Evolutionary conservation across 306 rosid species (phyloP).

Genomic region (Rosa multiflora): DNA sequence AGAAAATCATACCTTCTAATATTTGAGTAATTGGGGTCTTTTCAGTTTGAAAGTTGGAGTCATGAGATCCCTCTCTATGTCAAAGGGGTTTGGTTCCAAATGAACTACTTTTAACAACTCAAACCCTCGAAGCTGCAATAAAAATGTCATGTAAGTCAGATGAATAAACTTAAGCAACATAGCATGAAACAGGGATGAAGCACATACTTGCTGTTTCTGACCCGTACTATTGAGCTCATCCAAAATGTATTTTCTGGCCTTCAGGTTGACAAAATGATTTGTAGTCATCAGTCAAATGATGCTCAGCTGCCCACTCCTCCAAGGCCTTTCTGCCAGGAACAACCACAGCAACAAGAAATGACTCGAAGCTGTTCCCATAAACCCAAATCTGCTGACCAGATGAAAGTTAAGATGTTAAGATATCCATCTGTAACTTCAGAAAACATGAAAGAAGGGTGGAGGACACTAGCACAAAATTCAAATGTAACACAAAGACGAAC

Average conservation of each 20-base stretch:
- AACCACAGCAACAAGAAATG: slow-evolving; percentile 90
- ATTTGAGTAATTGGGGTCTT: slow-evolving; percentile 75
- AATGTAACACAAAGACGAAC: not conserved
- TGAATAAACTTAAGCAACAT: not conserved
- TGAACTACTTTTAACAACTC: slow-evolving; percentile 79
- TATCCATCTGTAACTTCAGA: not conserved
- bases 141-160: slow-evolving; percentile 20
- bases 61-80: slow-evolving; percentile 82
- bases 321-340: slow-evolving; percentile 73
- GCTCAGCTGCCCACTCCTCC: slow-evolving; percentile 64
- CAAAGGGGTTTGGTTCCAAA: slow-evolving; percentile 82
- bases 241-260: slow-evolving; percentile 71
- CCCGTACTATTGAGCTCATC: slow-evolving; percentile 81
- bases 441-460: not conserved
- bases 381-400: slow-evolving; percentile 69
- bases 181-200: slow-evolving; percentile 7
- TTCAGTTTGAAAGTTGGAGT: slow-evolving; percentile 95
- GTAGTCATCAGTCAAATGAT: slow-evolving; percentile 50
- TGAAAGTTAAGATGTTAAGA: slow-evolving; percentile 8
- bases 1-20: slow-evolving; percentile 59
- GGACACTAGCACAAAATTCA: not conserved
- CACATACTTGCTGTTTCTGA: slow-evolving; percentile 53
- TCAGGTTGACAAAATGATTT: slow-evolving; percentile 59
- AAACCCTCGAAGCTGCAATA: slow-evolving; percentile 83
- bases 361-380: slow-evolving; percentile 93